Base-by-base conservation (phyloP, 2,329 filamentous ascomycete species). In the Leptosphaerulina australis region DNA sequence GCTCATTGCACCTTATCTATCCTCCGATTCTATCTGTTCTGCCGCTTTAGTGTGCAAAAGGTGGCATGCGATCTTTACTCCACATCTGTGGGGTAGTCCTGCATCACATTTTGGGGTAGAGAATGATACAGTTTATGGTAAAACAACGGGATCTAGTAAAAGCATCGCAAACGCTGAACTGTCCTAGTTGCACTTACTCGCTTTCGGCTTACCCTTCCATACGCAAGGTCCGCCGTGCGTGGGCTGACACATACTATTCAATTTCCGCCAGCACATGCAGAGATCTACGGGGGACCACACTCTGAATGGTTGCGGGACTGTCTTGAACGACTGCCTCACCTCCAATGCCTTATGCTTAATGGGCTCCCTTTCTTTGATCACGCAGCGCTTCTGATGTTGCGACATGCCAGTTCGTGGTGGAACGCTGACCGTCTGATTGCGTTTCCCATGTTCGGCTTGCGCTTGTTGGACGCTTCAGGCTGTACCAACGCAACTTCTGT, bases 361-460 rank as follows among this genome's bases (percentile, higher is more conserved):
- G 77, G 77, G 22, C 67, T 86, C 37, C 81, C 83, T 0, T 85
- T 85, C 63, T 85, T 86, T 60, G 83, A 86, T 48, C 82, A 86
- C 63, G 77, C 78, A 52, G 76, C 81, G 14, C 75, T 86, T 44
- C 70, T 77, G 48, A 79, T 78, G 2, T 62, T 85, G 45, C 77
- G 72, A 43, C 63, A 70, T 44, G 54, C 65, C 29, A 72, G 66
- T 53, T 34, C 53, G 10, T 63, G 59, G 55, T 61, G 63, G 49
- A 61, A 49, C 14, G 51, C 59, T 10, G 58, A 50, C 14, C 64
- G 53, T 12, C 56, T 55, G 1, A 53, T 44, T 49, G 58, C 64
- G 26, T 69, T 71, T 24, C 74, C 74, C 9, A 63, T 63, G 1
- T 76, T 82, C 57, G 75, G 76, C 14, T 63, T 85, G 20, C 80